Evolutionary conservation across 2,329 filamentous ascomycete genomes (phyloP).

Genomic region (Apiospora marii): DNA sequence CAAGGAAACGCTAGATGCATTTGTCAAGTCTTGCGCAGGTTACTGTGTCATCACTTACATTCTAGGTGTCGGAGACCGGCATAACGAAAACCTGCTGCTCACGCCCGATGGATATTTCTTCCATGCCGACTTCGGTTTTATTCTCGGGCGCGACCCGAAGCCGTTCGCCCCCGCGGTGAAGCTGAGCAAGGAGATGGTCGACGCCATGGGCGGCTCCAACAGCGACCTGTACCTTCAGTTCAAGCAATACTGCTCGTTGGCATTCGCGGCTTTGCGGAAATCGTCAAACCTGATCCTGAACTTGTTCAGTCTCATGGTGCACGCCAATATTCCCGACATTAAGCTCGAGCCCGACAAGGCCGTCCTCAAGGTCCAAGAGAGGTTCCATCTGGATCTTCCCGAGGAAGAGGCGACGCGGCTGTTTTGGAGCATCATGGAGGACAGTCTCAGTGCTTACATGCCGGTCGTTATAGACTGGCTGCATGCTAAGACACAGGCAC

Average conservation of each 20-base stretch:
- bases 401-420: constrained; percentile 92
- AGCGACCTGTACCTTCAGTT: constrained; percentile 83
- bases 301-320: constrained; percentile 94
- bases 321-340: constrained; percentile 97
- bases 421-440: constrained; percentile 89
- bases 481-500: constrained; percentile 92
- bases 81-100: constrained; percentile 93
- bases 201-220: constrained; percentile 90
- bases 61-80: constrained; percentile 92
- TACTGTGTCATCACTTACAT: constrained; percentile 99
- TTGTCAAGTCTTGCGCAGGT: constrained; percentile 93
- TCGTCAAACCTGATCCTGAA: constrained; percentile 92
- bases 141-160: constrained; percentile 95
- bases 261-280: constrained; percentile 90
- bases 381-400: constrained; percentile 88
- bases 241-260: constrained; percentile 94
- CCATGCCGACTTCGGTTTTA: constrained; percentile 98
- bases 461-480: constrained; percentile 94
- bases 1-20: constrained; percentile 92
- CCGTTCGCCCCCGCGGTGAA: constrained; percentile 98
- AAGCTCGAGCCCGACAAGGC: constrained; percentile 91
- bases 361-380: constrained; percentile 91
- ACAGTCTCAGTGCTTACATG: constrained; percentile 87
- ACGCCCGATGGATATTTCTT: constrained; percentile 94
- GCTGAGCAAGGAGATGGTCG: constrained; percentile 96